Evolutionary conservation across 345 rosid genomes (phyloP).

Genomic region (Dipteronia sinensis): DNA sequence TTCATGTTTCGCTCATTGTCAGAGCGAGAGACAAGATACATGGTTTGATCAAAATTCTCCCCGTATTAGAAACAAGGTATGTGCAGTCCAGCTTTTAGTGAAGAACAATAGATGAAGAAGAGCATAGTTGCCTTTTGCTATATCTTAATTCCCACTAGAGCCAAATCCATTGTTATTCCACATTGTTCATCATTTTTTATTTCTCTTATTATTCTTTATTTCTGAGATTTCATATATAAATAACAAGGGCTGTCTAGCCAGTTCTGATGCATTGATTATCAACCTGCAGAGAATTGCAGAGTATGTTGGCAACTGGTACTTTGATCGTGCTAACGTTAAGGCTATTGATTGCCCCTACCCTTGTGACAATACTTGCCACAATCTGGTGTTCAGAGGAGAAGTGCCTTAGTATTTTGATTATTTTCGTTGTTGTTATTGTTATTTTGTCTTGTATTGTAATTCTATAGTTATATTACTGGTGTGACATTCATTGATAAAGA

Average conservation of each 20-base stretch:
- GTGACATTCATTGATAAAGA: not conserved
- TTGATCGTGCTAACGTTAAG: slow-evolving; percentile 32
- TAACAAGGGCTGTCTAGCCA: not conserved
- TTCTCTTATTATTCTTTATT: not conserved
- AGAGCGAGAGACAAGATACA: slow-evolving; percentile 58
- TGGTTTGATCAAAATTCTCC: slow-evolving; percentile 57
- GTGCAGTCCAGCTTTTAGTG: not conserved
- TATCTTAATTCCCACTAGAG: not conserved
- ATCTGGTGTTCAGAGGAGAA: slow-evolving; percentile 39
- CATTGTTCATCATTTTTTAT: not conserved
- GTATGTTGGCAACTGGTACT: slow-evolving; percentile 59
- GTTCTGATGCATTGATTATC: not conserved
- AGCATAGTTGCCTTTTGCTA: not conserved
- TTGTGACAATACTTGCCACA: slow-evolving; percentile 57
- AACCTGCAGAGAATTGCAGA: slow-evolving; percentile 50
- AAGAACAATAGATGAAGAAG: not conserved
- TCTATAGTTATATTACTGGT: not conserved
- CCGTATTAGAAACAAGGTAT: slow-evolving; percentile 44
- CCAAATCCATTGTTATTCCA: not conserved
- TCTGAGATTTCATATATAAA: not conserved
- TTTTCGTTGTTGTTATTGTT: not conserved
- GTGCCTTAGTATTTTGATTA: not conserved
- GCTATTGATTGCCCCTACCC: slow-evolving; percentile 56
- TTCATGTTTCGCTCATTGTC: slow-evolving; percentile 66
- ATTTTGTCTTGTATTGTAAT: not conserved